Conservation (phyloP, 208 protist genomes). For the Crithidia acanthocephali region DNA sequence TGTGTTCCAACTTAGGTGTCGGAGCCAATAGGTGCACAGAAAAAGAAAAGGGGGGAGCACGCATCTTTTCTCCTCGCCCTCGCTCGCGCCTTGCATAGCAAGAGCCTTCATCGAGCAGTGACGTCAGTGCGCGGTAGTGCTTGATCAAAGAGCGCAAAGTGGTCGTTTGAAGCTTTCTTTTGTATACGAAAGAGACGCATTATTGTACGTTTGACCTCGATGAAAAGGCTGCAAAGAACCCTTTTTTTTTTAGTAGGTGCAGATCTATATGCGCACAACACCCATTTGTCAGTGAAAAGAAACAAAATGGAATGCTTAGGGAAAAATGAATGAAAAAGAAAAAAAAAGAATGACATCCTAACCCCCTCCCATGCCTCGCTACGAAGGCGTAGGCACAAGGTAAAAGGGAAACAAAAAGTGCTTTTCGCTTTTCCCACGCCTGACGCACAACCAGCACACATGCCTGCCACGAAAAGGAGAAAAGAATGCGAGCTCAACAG, state of each 20-base stretch:
- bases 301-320: background rate
- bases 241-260: background rate
- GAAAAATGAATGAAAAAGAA: constrained; percentile 3
- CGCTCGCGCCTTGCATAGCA: too few relatives aligned
- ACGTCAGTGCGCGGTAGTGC: too few relatives aligned
- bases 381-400: too few relatives aligned
- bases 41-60: background rate
- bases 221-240: background rate
- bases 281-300: background rate
- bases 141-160: too few relatives aligned
- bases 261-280: constrained; percentile 1
- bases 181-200: background rate
- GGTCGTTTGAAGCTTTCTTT: background rate
- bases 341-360: background rate
- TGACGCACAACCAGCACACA: too few relatives aligned
- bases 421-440: too few relatives aligned
- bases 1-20: too few relatives aligned
- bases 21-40: too few relatives aligned
- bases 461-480: too few relatives aligned
- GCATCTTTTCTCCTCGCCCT: background rate
- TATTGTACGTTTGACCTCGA: background rate
- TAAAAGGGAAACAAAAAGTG: too few relatives aligned
- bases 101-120: too few relatives aligned
- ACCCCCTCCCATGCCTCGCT: background rate
- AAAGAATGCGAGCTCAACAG: too few relatives aligned